phyloP scores from a whole-genome alignment of 2,329 filamentous ascomycete species.

The Leptographium procerum region DNA sequence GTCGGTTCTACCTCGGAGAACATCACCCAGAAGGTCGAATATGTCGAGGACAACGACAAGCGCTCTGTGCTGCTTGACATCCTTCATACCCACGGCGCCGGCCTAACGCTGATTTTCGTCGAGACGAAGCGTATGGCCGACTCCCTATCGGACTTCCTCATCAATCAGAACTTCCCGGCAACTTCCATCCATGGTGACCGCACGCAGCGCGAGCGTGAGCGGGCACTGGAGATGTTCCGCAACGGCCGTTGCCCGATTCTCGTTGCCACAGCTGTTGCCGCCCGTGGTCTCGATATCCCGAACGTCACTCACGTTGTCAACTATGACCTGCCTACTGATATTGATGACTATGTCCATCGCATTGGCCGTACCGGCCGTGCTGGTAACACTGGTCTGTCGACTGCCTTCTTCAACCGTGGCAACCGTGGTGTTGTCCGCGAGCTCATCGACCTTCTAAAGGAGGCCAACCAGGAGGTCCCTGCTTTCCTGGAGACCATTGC shows the following conservation, averaged over 20 bases:
- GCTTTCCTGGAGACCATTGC: constrained; percentile 94
- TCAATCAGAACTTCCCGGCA: constrained; percentile 96
- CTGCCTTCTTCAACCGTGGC: constrained; percentile 98
- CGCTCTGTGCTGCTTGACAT: constrained; percentile 95
- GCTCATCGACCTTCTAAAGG: constrained; percentile 93
- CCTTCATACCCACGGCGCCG: constrained; percentile 79
- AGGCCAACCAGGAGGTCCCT: constrained; percentile 95
- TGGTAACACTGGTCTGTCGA: constrained; percentile 96
- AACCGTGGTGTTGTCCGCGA: constrained; percentile 97
- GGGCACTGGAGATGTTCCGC: constrained; percentile 94
- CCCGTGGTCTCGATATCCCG: constrained; percentile 82
- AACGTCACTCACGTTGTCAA: constrained; percentile 98
- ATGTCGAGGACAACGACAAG: constrained; percentile 90
- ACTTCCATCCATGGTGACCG: constrained; percentile 98
- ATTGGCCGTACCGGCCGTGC: constrained; percentile 99
- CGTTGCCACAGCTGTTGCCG: constrained; percentile 92
- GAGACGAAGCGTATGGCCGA: constrained; percentile 99
- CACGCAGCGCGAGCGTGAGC: constrained; percentile 97
- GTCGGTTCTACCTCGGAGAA: constrained; percentile 99
- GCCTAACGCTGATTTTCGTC: constrained; percentile 93
- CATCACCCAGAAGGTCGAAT: constrained; percentile 98
- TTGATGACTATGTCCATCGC: constrained; percentile 96
- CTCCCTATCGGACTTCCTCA: constrained; percentile 91
- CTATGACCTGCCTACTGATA: constrained; percentile 84
- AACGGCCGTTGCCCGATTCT: constrained; percentile 91